Base-by-base conservation (phyloP, 495 filamentous ascomycete species). In the Cairneyella variabilis region DNA sequence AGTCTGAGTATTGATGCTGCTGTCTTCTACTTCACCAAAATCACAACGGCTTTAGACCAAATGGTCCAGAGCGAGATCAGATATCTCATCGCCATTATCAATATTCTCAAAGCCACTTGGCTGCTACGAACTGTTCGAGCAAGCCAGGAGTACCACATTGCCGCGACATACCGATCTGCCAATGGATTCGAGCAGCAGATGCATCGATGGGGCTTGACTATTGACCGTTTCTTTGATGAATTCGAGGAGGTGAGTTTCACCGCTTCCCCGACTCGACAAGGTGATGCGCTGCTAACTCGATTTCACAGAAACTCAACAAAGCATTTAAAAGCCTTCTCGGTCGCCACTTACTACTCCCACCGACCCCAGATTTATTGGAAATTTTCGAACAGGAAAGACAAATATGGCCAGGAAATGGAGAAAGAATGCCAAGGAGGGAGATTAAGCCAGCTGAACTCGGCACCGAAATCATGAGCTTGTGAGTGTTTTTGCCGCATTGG, bases 341-440 rank as follows among this genome's bases (percentile, higher is more conserved):
- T 12, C 12, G 20, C 3, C 17, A 41, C 21, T 18, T 51, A n/a
- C 18, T 40, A n/a, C 48, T 51, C 16, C 36, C 36, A 26, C 48
- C 48, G 14, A 51, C 27, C 22, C 48, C 48, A 5, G 48, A 51
- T 18, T 28, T 51, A 22, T 23, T 51, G 18, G 17, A 51, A 23
- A 23, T 51, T 23, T 18, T 51, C 9, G 48, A 41, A 14, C 22
- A 39, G 11, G 21, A 51, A 21, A 41, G 11, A 38, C 14, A 51
- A 12, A 51, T 17, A 10, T 23, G 21, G 30, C 22, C 36, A 2
- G 16, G 11, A 25, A 22, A 51, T 26, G 9, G 11, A 9, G 16
- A 9, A 25, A 30, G 18, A 17, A 49, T 20, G 3, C 18, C 32
- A 3, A 51, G 23, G 41, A 51, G 12, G 20, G 14, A n/a, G 4